phyloP scores from a whole-genome alignment of 352 stramenopile genomes.

The Elongisporangium anandrum region DNA sequence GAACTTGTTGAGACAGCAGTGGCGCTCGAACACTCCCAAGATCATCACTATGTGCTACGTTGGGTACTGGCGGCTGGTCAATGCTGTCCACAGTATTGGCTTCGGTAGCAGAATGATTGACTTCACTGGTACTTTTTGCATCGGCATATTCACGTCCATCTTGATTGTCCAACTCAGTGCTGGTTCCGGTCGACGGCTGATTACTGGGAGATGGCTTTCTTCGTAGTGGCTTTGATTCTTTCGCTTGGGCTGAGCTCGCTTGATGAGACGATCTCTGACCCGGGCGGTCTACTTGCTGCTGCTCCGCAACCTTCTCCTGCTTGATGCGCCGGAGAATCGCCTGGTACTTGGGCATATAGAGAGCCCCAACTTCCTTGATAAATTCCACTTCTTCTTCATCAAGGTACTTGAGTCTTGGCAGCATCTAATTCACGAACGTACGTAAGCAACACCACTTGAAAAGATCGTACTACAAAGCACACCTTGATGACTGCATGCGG shows the following conservation, averaged over 20 bases:
- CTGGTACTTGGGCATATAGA: slow-evolving; percentile 70
- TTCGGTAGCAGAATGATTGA: not conserved
- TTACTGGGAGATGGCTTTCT: not conserved
- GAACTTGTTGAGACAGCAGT: not conserved
- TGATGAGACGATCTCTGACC: not conserved
- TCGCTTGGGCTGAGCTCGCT: not conserved
- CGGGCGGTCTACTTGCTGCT: slow-evolving; percentile 8
- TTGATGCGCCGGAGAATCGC: slow-evolving; percentile 38
- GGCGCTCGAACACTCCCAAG: not conserved
- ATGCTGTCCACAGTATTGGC: not conserved
- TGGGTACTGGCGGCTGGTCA: too few relatives aligned
- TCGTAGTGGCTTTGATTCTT: not conserved
- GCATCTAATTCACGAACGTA: slow-evolving; percentile 25
- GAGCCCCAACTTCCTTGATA: slow-evolving; percentile 44
- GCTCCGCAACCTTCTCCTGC: slow-evolving; percentile 8
- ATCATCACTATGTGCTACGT: too few relatives aligned
- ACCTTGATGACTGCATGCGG: slow-evolving; percentile 42
- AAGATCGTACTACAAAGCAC: not conserved
- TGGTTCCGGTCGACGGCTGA: not conserved
- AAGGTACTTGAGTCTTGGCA: slow-evolving; percentile 42
- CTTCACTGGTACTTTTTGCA: too few relatives aligned
- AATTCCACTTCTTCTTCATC: slow-evolving; percentile 71
- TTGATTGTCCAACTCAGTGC: not conserved
- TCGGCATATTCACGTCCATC: not conserved
- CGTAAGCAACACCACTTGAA: not conserved